Conservation (phyloP, 2,329 filamentous ascomycete species). For the Tolypocladium capitatum region DNA sequence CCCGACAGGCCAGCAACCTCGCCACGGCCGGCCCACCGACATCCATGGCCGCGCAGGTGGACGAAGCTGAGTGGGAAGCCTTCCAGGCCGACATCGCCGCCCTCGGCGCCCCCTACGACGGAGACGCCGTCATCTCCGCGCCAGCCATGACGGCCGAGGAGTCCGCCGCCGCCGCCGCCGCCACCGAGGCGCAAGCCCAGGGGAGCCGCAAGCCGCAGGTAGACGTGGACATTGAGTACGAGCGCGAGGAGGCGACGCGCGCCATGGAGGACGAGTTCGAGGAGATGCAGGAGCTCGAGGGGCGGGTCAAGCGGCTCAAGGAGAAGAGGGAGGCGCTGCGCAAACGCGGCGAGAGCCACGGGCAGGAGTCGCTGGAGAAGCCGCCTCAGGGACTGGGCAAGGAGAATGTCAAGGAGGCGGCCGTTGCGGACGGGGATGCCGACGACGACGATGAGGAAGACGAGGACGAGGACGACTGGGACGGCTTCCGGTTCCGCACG, state of each 20-base stretch:
- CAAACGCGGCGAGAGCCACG: conserved; percentile 18
- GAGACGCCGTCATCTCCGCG: conserved; percentile 52
- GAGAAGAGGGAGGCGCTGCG: conserved; percentile 54
- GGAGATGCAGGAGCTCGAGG: conserved; percentile 69
- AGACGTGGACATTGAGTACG: conserved; percentile 46
- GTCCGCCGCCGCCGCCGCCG: conserved; percentile 38
- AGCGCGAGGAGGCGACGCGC: conserved; percentile 62
- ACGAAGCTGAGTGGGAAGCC: conserved; percentile 75
- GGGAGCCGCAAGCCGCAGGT: conserved; percentile 38
- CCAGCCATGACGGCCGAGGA: conserved; percentile 54
- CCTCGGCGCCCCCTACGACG: conserved; percentile 20
- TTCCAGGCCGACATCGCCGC: conserved; percentile 71
- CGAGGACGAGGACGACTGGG: conserved; percentile 41
- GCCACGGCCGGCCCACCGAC: conserved; percentile 7
- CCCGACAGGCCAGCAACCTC: conserved; percentile 13
- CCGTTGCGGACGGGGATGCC: conserved; percentile 20
- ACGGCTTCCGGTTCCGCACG: conserved; percentile 38
- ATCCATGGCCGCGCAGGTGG: conserved; percentile 20
- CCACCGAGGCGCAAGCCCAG: conserved; percentile 35
- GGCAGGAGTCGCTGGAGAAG: conserved; percentile 13
- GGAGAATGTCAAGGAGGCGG: conserved; percentile 13
- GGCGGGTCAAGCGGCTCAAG: conserved; percentile 53
- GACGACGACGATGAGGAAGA: conserved; percentile 35
- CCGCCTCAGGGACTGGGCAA: conserved; percentile 10
- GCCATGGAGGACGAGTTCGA: conserved; percentile 68